phyloP scores from a whole-genome alignment of 2,329 filamentous ascomycete genomes.

The Stagonosporopsis chrysanthemi region DNA sequence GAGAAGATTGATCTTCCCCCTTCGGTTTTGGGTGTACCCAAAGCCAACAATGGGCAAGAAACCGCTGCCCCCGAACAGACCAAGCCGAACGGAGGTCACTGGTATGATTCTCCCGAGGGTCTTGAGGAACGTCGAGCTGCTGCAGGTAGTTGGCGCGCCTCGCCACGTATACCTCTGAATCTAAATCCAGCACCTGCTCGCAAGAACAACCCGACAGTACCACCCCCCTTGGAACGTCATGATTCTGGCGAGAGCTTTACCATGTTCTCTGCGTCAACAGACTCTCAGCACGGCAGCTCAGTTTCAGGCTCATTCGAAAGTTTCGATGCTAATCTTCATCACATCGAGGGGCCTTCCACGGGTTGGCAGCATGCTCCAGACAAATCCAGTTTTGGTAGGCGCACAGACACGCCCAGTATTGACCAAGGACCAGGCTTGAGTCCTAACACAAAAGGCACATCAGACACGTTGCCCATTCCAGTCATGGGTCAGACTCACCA shows the following conservation, averaged over 20 bases:
- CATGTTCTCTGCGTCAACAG: slow-evolving; percentile 69
- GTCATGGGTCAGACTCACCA: slow-evolving; percentile 13
- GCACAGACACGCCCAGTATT: slow-evolving; percentile 9
- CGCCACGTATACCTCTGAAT: slow-evolving; percentile 59
- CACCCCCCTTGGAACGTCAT: slow-evolving; percentile 55
- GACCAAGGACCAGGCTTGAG: slow-evolving; percentile 23
- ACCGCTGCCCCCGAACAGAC: slow-evolving; percentile 15
- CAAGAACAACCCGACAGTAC: slow-evolving; percentile 45
- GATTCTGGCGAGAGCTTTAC: slow-evolving; percentile 68
- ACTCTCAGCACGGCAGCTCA: slow-evolving; percentile 62
- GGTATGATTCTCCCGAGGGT: slow-evolving; percentile 45
- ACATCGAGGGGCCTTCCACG: slow-evolving; percentile 37
- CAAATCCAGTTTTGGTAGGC: slow-evolving; percentile 46
- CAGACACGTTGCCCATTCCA: slow-evolving; percentile 38
- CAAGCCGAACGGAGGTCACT: slow-evolving; percentile 41
- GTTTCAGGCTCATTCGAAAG: slow-evolving; percentile 60
- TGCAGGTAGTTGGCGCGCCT: slow-evolving; percentile 56
- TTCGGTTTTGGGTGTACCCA: slow-evolving; percentile 27
- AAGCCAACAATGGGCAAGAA: neutral
- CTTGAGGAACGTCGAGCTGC: slow-evolving; percentile 50
- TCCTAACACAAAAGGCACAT: slow-evolving; percentile 36
- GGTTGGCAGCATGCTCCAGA: slow-evolving; percentile 36
- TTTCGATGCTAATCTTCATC: slow-evolving; percentile 34
- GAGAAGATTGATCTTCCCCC: slow-evolving; percentile 49
- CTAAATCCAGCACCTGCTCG: slow-evolving; percentile 54